phyloP scores from a whole-genome alignment of 1,284 basidiomycete genomes.

The Tylopilus sp. region DNA sequence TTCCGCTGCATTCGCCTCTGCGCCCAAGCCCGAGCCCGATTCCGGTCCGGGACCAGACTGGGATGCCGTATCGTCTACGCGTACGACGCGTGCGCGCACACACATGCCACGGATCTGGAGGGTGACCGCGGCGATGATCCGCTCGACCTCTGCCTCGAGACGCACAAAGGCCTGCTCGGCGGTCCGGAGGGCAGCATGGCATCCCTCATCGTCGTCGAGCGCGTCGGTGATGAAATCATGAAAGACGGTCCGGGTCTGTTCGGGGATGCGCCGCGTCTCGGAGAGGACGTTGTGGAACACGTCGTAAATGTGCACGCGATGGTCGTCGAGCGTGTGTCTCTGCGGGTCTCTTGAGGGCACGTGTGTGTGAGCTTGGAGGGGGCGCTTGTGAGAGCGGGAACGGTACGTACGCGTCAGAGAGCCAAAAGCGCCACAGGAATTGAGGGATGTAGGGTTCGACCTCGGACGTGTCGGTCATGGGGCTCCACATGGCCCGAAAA shows the following conservation, averaged over 20 bases:
- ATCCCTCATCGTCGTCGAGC: conserved; percentile 26
- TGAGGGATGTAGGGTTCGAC: conserved; percentile 37
- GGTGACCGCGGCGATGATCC: conserved; percentile 35
- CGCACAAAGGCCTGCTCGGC: conserved; percentile 40
- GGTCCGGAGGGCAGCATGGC: conserved; percentile 33
- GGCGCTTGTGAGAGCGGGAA: not conserved
- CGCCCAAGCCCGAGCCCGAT: too few relatives aligned
- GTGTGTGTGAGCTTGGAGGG: not conserved
- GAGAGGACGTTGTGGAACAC: conserved; percentile 46
- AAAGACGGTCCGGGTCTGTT: conserved; percentile 36
- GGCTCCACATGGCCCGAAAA: not conserved
- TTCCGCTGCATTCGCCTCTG: not conserved
- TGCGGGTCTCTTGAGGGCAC: conserved; percentile 22
- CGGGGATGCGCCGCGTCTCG: conserved; percentile 39
- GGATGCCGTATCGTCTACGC: not conserved
- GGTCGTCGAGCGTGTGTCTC: conserved; percentile 30
- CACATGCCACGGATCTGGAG: conserved; percentile 27
- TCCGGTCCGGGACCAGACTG: not conserved
- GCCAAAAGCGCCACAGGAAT: conserved; percentile 43
- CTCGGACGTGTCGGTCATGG: not conserved
- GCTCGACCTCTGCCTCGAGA: conserved; percentile 42
- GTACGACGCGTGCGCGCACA: not conserved
- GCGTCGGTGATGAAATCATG: conserved; percentile 37
- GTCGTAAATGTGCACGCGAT: conserved; percentile 50
- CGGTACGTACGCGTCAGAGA: conserved; percentile 33